Base-by-base conservation (phyloP, 1,284 basidiomycete genomes). In the Vanrija humicola region DNA sequence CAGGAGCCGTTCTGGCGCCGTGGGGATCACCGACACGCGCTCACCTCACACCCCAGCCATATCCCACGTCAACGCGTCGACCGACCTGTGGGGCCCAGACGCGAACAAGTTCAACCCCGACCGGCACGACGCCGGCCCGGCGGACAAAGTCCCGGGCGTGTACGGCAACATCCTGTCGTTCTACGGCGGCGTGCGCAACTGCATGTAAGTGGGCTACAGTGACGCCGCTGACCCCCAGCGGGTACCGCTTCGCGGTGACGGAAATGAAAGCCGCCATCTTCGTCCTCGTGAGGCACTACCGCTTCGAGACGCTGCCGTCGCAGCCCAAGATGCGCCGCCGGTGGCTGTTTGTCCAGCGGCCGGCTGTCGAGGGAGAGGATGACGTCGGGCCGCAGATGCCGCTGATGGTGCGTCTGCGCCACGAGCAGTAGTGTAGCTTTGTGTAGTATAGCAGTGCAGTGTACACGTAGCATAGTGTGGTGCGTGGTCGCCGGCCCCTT, bases 151-250 rank as follows among this genome's bases (percentile, higher is more conserved):
- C 21, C 83, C 82, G 23, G 86, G 86, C 15, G 71, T 87, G 52
- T 86, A 82, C 74, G 81, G 83, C 1, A 83, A 83, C 61, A 80
- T 81, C 38, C 67, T 88, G 54, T 86, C 86, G 21, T 89, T 88
- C 75, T 73, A 87, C 46, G 81, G 80, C 52, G 85, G 85, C 21
- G 82, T 83, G 61, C 76, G 86, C 52, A 82, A 84, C 42, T 88
- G 86, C 38, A 69, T 59, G 21, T 23, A 23, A 23, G 21, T 23
- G 21, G 21, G 21, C n/a, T 23, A 5, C 21, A 23, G 5, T 3
- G 21, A 23, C 21, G 5, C 21, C 21, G 21, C 21, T 23, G 21
- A 23, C 21, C 21, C 2, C 21, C 21, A 23, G 21, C 62, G 86
- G 86, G 8, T 87, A 82, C 68, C 81, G 81, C 62, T 88, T 89